Evolutionary conservation across 768 basidiomycete genomes (phyloP).

Genomic region (Kwoniella sp.): DNA sequence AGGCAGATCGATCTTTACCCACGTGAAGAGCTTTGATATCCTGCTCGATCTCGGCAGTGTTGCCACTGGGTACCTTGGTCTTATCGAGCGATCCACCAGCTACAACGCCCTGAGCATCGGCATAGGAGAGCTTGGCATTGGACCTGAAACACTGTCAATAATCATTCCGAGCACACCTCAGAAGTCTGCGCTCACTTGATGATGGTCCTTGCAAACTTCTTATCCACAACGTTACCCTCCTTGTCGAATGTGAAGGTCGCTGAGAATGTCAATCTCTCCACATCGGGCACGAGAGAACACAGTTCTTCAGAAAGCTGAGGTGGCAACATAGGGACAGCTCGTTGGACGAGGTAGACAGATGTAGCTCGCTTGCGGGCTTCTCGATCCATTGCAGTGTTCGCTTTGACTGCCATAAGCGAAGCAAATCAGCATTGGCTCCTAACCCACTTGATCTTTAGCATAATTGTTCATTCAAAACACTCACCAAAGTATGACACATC

Average conservation of each 20-base stretch:
- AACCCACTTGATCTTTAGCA: too few species aligned
- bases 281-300: conserved; percentile 84
- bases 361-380: conserved; percentile 97
- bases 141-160: conserved; percentile 62
- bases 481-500: conserved; percentile 84
- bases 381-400: conserved; percentile 85
- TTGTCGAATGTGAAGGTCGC: conserved; percentile 80
- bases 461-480: too few species aligned
- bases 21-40: conserved; percentile 73
- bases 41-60: conserved; percentile 65
- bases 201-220: conserved; percentile 91
- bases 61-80: conserved; percentile 62
- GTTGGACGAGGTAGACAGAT: conserved; percentile 93
- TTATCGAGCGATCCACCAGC: conserved; percentile 66
- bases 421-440: not conserved
- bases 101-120: conserved; percentile 77
- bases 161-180: not conserved
- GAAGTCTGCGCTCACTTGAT: conserved; percentile 66
- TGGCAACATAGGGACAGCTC: conserved; percentile 95
- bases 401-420: conserved; percentile 40
- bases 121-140: conserved; percentile 79
- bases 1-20: too few species aligned
- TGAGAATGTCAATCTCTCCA: conserved; percentile 89
- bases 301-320: conserved; percentile 88
- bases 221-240: conserved; percentile 78